A percentile compares a stretch with the other conserved stretches of the same genome.
Conservation (phyloP, 2,329 filamentous ascomycete species). For the Diaporthe australafricana region DNA sequence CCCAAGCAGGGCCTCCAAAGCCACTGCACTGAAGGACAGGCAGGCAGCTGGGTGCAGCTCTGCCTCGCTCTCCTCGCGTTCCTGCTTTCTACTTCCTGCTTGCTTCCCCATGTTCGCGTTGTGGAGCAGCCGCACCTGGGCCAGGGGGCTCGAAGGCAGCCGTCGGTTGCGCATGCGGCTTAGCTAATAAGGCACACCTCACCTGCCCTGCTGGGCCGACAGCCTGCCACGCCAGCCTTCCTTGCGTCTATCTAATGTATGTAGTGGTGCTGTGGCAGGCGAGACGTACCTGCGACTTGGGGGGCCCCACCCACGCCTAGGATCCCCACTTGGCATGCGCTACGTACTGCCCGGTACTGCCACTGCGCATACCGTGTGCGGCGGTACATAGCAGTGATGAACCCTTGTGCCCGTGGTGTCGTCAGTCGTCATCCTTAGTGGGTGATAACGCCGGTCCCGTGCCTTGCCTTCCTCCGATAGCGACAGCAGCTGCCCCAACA, state of each 20-base stretch:
- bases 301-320: conserved; percentile 9
- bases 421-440: conserved; percentile 35
- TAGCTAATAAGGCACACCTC: background rate
- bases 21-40: background rate
- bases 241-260: too few species aligned
- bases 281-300: conserved; percentile 29
- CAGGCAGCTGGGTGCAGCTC: background rate
- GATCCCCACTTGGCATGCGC: conserved; percentile 19
- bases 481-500: conserved; percentile 30
- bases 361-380: background rate
- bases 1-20: background rate
- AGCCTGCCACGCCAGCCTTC: too few species aligned
- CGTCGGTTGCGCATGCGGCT: background rate
- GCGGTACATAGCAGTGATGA: background rate
- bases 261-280: background rate
- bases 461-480: conserved; percentile 32
- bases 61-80: too few species aligned
- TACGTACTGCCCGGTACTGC: conserved; percentile 14
- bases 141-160: conserved; percentile 12
- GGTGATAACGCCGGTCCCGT: conserved; percentile 34
- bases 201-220: too few species aligned
- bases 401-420: conserved; percentile 9
- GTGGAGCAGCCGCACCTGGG: conserved; percentile 3
- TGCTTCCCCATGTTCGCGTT: background rate
- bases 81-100: background rate